Conservation (phyloP, 108 stramenopile genomes). For the Discostella pseudostelligera region DNA sequence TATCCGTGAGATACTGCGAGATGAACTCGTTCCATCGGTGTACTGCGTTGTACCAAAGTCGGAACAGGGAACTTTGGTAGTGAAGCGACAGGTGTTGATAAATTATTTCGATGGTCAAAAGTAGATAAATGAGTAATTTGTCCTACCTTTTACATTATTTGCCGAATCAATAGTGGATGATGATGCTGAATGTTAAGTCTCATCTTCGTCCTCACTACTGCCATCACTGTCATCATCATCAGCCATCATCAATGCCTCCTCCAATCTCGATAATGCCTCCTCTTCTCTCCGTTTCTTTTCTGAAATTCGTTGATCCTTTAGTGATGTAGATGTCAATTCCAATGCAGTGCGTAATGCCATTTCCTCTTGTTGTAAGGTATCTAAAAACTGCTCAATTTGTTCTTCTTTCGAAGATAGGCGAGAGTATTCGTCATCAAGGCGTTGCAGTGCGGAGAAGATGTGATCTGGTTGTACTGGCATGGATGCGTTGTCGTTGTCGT, state of each 20-base stretch:
- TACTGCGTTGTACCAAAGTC: slow-evolving; percentile 46
- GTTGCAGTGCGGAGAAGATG: slow-evolving; percentile 4
- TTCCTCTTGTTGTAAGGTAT: slow-evolving; percentile 14
- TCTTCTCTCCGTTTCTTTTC: neutral
- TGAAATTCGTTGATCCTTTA: neutral
- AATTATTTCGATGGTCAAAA: slow-evolving; percentile 38
- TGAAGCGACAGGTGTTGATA: slow-evolving; percentile 29
- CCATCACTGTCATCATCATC: neutral
- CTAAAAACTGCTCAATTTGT: slow-evolving; percentile 1
- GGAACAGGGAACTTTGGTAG: slow-evolving; percentile 54
- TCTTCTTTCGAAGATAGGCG: neutral
- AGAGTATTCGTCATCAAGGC: slow-evolving; percentile 5
- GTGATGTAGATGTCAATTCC: slow-evolving; percentile 14
- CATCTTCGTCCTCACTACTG: neutral
- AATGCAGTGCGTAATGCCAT: slow-evolving; percentile 7
- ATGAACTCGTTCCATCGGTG: slow-evolving; percentile 55
- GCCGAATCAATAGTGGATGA: no score
- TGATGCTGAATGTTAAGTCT: neutral
- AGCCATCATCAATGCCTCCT: slow-evolving; percentile 1
- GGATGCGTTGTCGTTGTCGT: no score
- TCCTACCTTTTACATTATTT: no score
- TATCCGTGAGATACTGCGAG: slow-evolving; percentile 51
- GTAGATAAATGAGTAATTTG: no score
- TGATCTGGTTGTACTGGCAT: neutral
- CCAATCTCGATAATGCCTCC: neutral